Percentiles rank a stretch among this genome's conserved stretches.
phyloP scores from a whole-genome alignment of 768 basidiomycete genomes.

The Hygrophorus russula region DNA sequence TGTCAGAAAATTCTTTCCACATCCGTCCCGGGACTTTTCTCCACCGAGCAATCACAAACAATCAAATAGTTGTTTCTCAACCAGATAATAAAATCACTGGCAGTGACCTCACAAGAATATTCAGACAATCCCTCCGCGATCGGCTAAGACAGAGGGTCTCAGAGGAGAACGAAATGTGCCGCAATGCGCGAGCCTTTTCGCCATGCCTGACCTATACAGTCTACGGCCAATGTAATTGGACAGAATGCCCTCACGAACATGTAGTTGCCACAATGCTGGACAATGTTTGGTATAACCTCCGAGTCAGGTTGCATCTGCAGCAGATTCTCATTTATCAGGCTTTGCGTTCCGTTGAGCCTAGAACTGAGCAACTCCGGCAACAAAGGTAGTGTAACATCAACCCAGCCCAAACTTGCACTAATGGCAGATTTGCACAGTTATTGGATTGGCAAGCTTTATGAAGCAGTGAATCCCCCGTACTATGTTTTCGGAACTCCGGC shows the following conservation, averaged over 20 bases:
- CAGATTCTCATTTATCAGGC: conserved; percentile 37
- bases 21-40: conserved; percentile 18
- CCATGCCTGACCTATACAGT: conserved; percentile 27
- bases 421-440: conserved; percentile 17
- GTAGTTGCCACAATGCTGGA: conserved; percentile 11
- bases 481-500: conserved; percentile 33
- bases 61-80: neutral
- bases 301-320: conserved; percentile 33
- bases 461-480: conserved; percentile 35
- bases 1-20: conserved; percentile 18
- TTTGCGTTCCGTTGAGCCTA: conserved; percentile 12
- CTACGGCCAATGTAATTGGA: conserved; percentile 19
- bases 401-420: neutral
- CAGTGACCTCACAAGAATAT: conserved; percentile 12
- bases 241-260: conserved; percentile 27
- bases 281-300: conserved; percentile 26
- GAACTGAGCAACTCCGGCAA: conserved; percentile 7
- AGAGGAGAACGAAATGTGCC: conserved; percentile 23
- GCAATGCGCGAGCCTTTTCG: conserved; percentile 19
- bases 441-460: conserved; percentile 37
- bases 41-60: conserved; percentile 2
- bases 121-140: conserved; percentile 15
- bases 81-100: conserved; percentile 5
- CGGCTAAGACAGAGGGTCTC: conserved; percentile 18
- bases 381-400: conserved; percentile 11